A percentile compares a stretch with the other conserved stretches of the same genome.
phyloP scores from a whole-genome alignment of 495 filamentous ascomycete genomes.

The Penicillium robsamsonii region DNA sequence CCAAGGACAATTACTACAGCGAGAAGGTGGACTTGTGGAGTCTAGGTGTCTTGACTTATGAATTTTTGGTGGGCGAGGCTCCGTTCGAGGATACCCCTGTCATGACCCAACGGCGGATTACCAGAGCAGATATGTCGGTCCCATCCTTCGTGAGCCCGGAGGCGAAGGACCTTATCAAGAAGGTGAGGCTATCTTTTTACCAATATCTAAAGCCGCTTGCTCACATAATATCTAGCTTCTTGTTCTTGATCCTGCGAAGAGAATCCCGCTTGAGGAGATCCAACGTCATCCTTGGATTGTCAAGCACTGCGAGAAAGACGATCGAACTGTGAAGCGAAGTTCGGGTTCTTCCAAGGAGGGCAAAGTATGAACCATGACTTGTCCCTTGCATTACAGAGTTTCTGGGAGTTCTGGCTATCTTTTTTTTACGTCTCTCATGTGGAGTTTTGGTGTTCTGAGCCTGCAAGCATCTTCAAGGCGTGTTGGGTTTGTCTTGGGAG shows the following conservation, averaged over 20 bases:
- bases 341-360: constrained; percentile 41
- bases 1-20: constrained; percentile 79
- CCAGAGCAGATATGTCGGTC: constrained; percentile 85
- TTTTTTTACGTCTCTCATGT: constrained; percentile 16
- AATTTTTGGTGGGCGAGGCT: constrained; percentile 93
- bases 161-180: constrained; percentile 88
- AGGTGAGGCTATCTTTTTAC: constrained; percentile 50
- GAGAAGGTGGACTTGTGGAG: constrained; percentile 98
- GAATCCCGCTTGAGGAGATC: constrained; percentile 85
- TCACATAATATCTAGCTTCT: constrained; percentile 60
- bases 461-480: constrained; percentile 22
- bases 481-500: constrained; percentile 21
- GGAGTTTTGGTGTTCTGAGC: constrained; percentile 15
- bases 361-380: constrained; percentile 28
- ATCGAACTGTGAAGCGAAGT: constrained; percentile 54
- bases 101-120: constrained; percentile 92
- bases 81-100: constrained; percentile 94
- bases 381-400: constrained; percentile 20
- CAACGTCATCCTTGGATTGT: constrained; percentile 93
- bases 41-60: constrained; percentile 91
- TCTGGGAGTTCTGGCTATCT: constrained; percentile 24
- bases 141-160: constrained; percentile 88
- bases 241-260: constrained; percentile 90
- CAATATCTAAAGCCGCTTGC: constrained; percentile 2
- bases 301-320: constrained; percentile 88